phyloP scores from a whole-genome alignment of 1,284 basidiomycete species.

The Trichosporon sp. region DNA sequence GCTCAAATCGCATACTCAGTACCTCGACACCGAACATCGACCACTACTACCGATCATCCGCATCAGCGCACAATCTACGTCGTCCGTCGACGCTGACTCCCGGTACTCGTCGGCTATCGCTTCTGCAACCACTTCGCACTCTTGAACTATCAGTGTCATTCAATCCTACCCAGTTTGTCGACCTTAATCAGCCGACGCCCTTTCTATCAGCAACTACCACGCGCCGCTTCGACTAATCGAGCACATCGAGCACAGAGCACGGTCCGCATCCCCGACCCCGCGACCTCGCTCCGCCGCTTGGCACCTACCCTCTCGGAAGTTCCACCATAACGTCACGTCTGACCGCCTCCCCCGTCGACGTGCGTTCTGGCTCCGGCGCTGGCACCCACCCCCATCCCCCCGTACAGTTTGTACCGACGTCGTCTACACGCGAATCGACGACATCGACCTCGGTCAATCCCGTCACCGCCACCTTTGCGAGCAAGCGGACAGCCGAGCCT shows the following conservation, averaged over 20 bases:
- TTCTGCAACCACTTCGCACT: not conserved
- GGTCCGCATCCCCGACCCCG: not conserved
- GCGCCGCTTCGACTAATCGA: too few relatives aligned
- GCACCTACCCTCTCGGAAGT: constrained; percentile 11
- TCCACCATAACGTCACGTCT: constrained; percentile 19
- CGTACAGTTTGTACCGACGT: constrained; percentile 10
- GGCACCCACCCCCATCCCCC: constrained; percentile 10
- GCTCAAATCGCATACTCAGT: not conserved
- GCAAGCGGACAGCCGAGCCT: not conserved
- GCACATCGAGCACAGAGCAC: not conserved
- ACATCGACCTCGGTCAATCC: constrained; percentile 14
- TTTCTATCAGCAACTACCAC: not conserved
- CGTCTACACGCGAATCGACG: not conserved
- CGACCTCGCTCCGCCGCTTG: not conserved
- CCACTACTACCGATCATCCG: not conserved
- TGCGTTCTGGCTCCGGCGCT: constrained; percentile 19
- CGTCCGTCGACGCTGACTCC: not conserved
- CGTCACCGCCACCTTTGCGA: constrained; percentile 19
- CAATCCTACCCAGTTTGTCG: not conserved
- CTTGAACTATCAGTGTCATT: not conserved
- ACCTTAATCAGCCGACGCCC: not conserved
- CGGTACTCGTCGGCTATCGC: not conserved
- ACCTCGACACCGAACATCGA: not conserved
- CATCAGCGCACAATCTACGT: not conserved
- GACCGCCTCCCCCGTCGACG: constrained; percentile 11